A percentile compares a stretch with the other conserved stretches of the same genome.
Conservation (phyloP, 305 asterid genomes). For the Fraxinus paxiana region DNA sequence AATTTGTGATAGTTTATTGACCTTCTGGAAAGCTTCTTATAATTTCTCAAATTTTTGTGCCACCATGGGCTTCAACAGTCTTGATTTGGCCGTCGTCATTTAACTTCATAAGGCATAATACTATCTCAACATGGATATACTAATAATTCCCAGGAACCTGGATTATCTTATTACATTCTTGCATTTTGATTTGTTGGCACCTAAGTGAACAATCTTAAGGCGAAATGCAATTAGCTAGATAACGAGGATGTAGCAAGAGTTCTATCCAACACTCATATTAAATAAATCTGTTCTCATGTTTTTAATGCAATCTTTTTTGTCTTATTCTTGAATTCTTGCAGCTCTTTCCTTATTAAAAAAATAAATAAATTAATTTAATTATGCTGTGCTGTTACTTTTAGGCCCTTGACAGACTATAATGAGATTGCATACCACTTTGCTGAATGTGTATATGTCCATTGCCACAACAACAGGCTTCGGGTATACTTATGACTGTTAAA, state of each 20-base stretch:
- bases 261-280: not conserved
- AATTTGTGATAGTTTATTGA: not conserved
- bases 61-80: not conserved
- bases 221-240: not conserved
- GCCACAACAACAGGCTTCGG: conserved; percentile 61
- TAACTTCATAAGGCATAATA: not conserved
- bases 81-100: not conserved
- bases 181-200: not conserved
- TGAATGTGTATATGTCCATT: conserved; percentile 70
- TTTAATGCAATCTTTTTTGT: not conserved
- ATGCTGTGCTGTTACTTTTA: conserved; percentile 30
- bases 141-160: not conserved
- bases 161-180: not conserved
- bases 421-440: conserved; percentile 81
- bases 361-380: conserved; percentile 5
- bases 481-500: conserved; percentile 34
- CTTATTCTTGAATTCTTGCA: conserved; percentile 13
- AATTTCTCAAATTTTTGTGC: not conserved
- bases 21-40: not conserved
- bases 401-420: conserved; percentile 68
- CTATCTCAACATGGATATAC: not conserved
- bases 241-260: not conserved
- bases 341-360: not conserved
- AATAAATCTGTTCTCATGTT: not conserved
- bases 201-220: not conserved